Evolutionary conservation across 202 grass and related monocot genomes (phyloP), one percentile per base, ranked within the genome.

Genomic region (Brachypodium distachyon): DNA sequence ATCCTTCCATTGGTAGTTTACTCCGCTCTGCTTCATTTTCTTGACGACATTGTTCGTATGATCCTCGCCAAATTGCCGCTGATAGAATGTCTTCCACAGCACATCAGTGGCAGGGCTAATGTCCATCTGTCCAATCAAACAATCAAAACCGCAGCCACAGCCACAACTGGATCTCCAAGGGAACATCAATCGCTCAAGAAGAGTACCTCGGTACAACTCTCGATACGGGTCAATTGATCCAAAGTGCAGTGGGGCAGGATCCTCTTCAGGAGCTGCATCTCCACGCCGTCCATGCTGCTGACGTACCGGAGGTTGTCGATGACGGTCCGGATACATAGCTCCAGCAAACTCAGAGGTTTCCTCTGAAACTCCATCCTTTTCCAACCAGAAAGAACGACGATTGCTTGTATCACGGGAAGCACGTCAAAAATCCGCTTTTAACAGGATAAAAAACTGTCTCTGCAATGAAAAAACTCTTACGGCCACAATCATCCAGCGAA

Each of bases 161-260:
- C 2, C 1, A 37, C 33, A 40, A 7, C 7, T 33, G 12, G 38
- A 46, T 29, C 7, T 62, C 48, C 33, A 21, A 79, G 33, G 6
- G 16, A 78, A 37, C 10, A 22, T 18, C 52, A 8, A 48, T 55
- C 21, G 49, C 16, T 27, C 46, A 27, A 28, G 7, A 40, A 60
- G 47, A 67, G 48, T 59, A 95, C 96, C 54, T 87, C 4, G 8
- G 87, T 87, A 8, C 58, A 67, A 25, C 61, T 73, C 79, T 95
- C 91, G 1, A 98, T 90, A 1, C 22, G 71, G 4, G 74, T 76
- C 42, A 98, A 79, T 6, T 98, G 87, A 7, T 81, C 67, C 73
- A 85, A 29, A 38, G 73, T 95, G 67, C 96, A 98, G 74, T 98
- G 96, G 23, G 87, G 84, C 53, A 95, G 81, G 66, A 98, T 98